Evolutionary conservation across 257 asterid genomes (phyloP).

Genomic region (Przewalskia tangutica): DNA sequence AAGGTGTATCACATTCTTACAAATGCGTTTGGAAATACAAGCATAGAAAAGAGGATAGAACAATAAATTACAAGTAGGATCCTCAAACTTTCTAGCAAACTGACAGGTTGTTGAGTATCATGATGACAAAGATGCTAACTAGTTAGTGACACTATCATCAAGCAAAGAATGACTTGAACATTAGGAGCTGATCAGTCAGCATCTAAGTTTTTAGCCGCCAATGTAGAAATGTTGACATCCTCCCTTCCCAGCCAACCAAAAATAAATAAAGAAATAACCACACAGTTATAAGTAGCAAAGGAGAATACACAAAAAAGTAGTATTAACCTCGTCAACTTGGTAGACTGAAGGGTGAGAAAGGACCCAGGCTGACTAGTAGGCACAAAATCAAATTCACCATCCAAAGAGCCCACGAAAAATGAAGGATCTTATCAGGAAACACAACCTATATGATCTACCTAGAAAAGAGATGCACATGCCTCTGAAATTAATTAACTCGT

Average conservation of each 20-base stretch:
- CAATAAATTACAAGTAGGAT: not conserved
- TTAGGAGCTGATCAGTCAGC: not conserved
- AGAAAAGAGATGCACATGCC: not conserved
- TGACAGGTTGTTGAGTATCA: not conserved
- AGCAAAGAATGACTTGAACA: not conserved
- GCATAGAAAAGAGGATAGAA: not conserved
- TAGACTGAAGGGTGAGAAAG: not conserved
- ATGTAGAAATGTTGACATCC: not conserved
- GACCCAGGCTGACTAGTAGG: not conserved
- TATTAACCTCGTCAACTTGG: not conserved
- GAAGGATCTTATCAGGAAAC: not conserved
- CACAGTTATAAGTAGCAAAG: not conserved
- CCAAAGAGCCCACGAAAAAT: not conserved
- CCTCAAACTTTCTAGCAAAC: not conserved
- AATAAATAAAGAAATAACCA: not conserved
- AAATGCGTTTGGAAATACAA: not conserved
- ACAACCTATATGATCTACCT: not conserved
- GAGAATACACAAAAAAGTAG: not conserved
- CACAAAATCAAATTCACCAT: not conserved
- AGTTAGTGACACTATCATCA: not conserved
- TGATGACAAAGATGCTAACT: not conserved
- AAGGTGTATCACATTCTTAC: not conserved
- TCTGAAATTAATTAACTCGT: not conserved
- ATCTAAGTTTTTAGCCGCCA: not conserved
- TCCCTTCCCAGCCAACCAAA: not conserved